Conservation (phyloP, 2,329 filamentous ascomycete genomes). For the Pseudogymnoascus sp. region DNA sequence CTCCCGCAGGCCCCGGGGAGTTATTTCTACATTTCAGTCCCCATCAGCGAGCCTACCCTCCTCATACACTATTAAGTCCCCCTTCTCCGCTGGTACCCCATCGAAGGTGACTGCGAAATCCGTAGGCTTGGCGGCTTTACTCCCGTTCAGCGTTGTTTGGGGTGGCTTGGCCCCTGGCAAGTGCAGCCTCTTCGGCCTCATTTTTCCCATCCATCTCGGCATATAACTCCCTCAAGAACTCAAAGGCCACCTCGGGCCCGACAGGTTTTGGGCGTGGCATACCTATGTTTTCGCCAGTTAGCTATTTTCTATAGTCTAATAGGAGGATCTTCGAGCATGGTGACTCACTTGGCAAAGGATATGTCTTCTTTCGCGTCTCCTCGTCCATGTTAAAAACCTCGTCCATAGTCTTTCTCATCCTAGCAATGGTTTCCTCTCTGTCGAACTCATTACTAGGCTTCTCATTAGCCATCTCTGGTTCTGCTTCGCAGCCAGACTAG, state of each 20-base stretch:
- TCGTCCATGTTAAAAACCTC: no score
- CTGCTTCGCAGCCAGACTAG: no score
- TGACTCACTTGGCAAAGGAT: background rate
- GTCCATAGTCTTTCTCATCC: no score
- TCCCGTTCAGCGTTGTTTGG: background rate
- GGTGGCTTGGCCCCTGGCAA: no score
- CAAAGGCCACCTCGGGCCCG: background rate
- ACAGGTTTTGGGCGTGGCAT: background rate
- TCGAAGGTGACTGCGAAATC: background rate
- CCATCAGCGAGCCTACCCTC: no score
- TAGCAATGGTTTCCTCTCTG: no score
- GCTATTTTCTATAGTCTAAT: background rate
- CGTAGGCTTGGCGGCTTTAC: background rate
- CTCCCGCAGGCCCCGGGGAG: background rate
- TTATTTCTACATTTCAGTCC: no score
- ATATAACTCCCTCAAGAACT: background rate
- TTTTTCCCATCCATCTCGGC: background rate
- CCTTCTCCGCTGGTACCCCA: background rate
- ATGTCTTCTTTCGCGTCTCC: no score
- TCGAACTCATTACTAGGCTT: no score
- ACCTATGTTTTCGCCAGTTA: background rate
- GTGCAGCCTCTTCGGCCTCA: no score
- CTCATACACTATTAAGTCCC: background rate
- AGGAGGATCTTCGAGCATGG: background rate
- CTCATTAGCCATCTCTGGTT: no score